Evolutionary conservation across 2,329 filamentous ascomycete genomes (phyloP).

Genomic region (Verticillium nubilum): DNA sequence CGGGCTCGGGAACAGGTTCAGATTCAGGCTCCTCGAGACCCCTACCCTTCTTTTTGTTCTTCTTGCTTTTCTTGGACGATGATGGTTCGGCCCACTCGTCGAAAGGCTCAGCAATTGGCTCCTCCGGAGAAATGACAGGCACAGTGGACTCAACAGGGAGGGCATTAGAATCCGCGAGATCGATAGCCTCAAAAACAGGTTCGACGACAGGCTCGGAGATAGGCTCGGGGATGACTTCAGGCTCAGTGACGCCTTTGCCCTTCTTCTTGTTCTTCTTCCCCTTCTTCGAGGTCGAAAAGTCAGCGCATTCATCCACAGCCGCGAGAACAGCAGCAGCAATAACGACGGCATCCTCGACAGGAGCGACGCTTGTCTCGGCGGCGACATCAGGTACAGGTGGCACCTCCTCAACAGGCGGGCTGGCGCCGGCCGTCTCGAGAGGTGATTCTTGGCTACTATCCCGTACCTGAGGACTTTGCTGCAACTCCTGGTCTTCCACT

Average conservation of each 20-base stretch:
- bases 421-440: constrained; percentile 1
- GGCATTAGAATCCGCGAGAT: background rate
- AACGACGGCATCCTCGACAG: background rate
- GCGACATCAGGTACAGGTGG: background rate
- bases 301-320: background rate
- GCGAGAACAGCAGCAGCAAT: background rate
- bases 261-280: constrained; percentile 14
- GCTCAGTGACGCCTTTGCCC: constrained; percentile 7
- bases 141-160: background rate
- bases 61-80: background rate
- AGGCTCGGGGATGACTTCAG: background rate
- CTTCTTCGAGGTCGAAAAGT: background rate
- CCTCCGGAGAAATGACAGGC: background rate
- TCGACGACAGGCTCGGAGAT: background rate
- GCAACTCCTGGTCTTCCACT: constrained; percentile 3
- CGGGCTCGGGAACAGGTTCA: background rate
- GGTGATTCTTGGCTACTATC: constrained; percentile 3
- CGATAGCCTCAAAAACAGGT: background rate
- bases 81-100: background rate
- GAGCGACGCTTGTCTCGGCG: background rate
- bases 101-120: background rate
- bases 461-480: constrained; percentile 4
- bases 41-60: constrained; percentile 1
- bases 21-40: background rate
- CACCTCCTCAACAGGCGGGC: background rate